Evolutionary conservation across 2,329 filamentous ascomycete species (phyloP).

Genomic region (Setomelanomma holmii): DNA sequence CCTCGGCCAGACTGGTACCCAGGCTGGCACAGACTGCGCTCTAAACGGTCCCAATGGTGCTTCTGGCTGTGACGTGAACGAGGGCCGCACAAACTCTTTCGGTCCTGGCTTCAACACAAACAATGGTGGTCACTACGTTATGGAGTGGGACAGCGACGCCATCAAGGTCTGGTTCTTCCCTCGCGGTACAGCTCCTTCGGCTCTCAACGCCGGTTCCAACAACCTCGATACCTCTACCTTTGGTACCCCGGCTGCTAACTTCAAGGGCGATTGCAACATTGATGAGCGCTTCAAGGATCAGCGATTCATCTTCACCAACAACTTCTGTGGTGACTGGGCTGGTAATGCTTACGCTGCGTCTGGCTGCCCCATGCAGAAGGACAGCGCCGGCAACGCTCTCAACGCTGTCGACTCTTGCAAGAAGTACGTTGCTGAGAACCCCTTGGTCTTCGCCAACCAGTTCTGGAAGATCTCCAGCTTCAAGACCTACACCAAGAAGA

Average conservation of each 20-base stretch:
- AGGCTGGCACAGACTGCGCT: constrained; percentile 22
- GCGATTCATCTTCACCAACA: constrained; percentile 79
- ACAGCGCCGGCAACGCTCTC: constrained; percentile 16
- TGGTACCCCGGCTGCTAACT: constrained; percentile 71
- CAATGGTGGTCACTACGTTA: constrained; percentile 53
- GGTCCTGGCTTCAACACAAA: constrained; percentile 61
- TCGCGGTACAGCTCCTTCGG: constrained; percentile 61
- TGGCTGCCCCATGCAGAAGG: constrained; percentile 57
- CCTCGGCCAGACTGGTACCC: constrained; percentile 18
- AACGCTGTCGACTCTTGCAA: constrained; percentile 60
- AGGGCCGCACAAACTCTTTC: constrained; percentile 47
- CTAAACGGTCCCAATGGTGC: constrained; percentile 18
- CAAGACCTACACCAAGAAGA: constrained; percentile 29
- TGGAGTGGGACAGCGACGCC: constrained; percentile 68
- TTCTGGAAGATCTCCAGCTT: constrained; percentile 71
- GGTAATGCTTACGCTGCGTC: constrained; percentile 69
- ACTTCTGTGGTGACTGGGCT: constrained; percentile 90
- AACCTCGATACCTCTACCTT: constrained; percentile 70
- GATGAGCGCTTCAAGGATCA: constrained; percentile 71
- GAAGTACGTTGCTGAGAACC: constrained; percentile 73
- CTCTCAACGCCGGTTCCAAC: constrained; percentile 64
- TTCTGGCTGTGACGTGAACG: constrained; percentile 54
- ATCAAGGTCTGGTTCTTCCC: constrained; percentile 86
- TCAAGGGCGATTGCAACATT: constrained; percentile 76
- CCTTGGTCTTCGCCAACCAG: constrained; percentile 70